Evolutionary conservation across 176 grass and related monocot species (phyloP), one percentile per base, ranked within the genome.

Genomic region (Otatea glauca): DNA sequence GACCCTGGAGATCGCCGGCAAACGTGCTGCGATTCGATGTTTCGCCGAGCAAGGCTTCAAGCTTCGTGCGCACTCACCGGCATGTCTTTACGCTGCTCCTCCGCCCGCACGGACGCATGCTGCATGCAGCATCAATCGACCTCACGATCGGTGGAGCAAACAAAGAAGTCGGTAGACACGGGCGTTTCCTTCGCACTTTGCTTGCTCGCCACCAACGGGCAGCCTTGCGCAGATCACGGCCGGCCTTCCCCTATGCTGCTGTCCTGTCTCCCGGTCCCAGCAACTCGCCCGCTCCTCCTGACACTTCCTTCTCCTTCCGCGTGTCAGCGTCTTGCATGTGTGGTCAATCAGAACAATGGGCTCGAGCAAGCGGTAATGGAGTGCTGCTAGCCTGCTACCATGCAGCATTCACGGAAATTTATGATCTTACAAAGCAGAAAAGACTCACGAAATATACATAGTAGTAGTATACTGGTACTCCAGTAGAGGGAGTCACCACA

Each of bases 1-100:
- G 83, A 39, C 83, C 38, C 88, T 68, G 83, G 39, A 38, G 48
- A 86, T 86, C 59, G 65, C 67, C 74, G 84, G 59, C 79, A 79
- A 74, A 74, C 42, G 60, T 10, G n/a, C 66, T 54, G n/a, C 67
- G 74, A 90, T 66, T 72, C 48, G 88, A 86, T 34, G 88, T 58
- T 32, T 47, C 65, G 72, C 78, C 72, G 32, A 73, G 21, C 48
- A 4, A 18, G 16, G 6, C 11, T 3, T 3, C 10, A 32, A 15
- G 37, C 67, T 78, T 79, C 3, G 9, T 55, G 74, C 9, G 43
- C 69, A 77, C 73, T 55, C 69, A 21, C 45, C 9, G 29, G 39
- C 54, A 23, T 9, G 56, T 11, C n/a, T 23, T 60, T 3, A 59
- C 21, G 56, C 21, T 23, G 21, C 56, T 8, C 18, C 53, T 21